Evolutionary conservation across 2,329 filamentous ascomycete species (phyloP).

Genomic region (Arthrobotrys musiformis): DNA sequence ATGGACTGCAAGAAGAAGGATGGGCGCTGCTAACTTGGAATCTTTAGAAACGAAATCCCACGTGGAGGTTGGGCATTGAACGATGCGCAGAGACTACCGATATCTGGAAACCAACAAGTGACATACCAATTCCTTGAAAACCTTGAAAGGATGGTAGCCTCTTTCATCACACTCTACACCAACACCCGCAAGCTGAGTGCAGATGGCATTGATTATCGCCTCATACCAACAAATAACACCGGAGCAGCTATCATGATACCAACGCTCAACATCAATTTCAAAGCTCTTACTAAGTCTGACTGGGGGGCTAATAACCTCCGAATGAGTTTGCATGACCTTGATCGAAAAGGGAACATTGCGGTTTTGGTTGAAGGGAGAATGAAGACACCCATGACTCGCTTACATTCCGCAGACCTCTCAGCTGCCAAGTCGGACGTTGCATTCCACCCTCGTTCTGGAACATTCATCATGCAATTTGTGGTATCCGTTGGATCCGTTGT

Average conservation of each 20-base stretch:
- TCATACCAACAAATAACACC: slow-evolving; percentile 59
- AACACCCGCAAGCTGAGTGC: slow-evolving; percentile 62
- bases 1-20: background rate
- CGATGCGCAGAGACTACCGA: slow-evolving; percentile 54
- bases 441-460: slow-evolving; percentile 71
- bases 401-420: slow-evolving; percentile 60
- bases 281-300: slow-evolving; percentile 59
- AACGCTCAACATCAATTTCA: slow-evolving; percentile 60
- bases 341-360: slow-evolving; percentile 69
- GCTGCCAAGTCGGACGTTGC: slow-evolving; percentile 70
- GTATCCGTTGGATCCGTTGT: slow-evolving; percentile 71
- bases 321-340: slow-evolving; percentile 67
- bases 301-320: slow-evolving; percentile 73
- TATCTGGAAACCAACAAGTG: slow-evolving; percentile 50
- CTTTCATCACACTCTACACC: slow-evolving; percentile 62
- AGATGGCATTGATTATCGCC: slow-evolving; percentile 59
- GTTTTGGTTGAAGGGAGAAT: slow-evolving; percentile 70
- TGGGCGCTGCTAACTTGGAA: slow-evolving; percentile 5
- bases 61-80: slow-evolving; percentile 60
- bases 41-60: slow-evolving; percentile 49
- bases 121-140: slow-evolving; percentile 60
- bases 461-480: slow-evolving; percentile 72
- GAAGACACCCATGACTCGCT: slow-evolving; percentile 67
- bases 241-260: slow-evolving; percentile 56
- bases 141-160: slow-evolving; percentile 62